Percentiles rank a stretch among this genome's conserved stretches.
These are phyloP conservation scores for Penicillium sp. DNA, from an alignment of 2,329 filamentous ascomycete genomes.

Conservation along the genomic window DNA sequence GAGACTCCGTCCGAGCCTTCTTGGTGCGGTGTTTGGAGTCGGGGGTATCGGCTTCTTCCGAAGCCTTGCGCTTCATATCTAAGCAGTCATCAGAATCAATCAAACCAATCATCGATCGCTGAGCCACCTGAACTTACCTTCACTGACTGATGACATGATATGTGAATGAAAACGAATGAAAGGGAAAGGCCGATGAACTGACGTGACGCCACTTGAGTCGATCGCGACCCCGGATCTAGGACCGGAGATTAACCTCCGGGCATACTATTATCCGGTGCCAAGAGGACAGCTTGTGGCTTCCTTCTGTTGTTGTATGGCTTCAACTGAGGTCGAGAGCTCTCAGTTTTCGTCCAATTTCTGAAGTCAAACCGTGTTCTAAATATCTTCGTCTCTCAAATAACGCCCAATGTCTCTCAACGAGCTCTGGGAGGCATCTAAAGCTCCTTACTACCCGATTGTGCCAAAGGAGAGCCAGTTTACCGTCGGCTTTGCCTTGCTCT, in stretches of 20 bases:
- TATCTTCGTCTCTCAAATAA: neutral
- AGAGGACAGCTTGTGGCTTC: constrained; percentile 13
- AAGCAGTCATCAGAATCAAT: constrained; percentile 12
- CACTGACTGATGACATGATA: constrained; percentile 30
- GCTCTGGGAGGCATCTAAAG: constrained; percentile 89
- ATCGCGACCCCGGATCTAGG: constrained; percentile 14
- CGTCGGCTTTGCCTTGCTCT: constrained; percentile 71
- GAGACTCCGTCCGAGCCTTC: constrained; percentile 48
- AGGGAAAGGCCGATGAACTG: neutral
- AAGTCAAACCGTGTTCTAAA: neutral
- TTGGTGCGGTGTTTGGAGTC: constrained; percentile 43
- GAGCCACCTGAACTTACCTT: constrained; percentile 23
- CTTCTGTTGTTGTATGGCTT: neutral
- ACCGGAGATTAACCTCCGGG: constrained; percentile 19
- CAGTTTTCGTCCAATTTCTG: neutral
- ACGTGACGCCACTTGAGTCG: constrained; percentile 13
- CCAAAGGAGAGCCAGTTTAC: constrained; percentile 80
- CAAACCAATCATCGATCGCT: neutral
- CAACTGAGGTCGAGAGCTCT: neutral
- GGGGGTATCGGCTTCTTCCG: constrained; percentile 44
- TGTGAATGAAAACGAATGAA: neutral
- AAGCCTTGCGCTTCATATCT: constrained; percentile 48
- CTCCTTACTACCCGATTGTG: constrained; percentile 76
- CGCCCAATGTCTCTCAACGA: constrained; percentile 66
- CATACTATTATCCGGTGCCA: constrained; percentile 22